phyloP scores from a whole-genome alignment of 495 filamentous ascomycete species.

The Neurospora sublineolata region DNA sequence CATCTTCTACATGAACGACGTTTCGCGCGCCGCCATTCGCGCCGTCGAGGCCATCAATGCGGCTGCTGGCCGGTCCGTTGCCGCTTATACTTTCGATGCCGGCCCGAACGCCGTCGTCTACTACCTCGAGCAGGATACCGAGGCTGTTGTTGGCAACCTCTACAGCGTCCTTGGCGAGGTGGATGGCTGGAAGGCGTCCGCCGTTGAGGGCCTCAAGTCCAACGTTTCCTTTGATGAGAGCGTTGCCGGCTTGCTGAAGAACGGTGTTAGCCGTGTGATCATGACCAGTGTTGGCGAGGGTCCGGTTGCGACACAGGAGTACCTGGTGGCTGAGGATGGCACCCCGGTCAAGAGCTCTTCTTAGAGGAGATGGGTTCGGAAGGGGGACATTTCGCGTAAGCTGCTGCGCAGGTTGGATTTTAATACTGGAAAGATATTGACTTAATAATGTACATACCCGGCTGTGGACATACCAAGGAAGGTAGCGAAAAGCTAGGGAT shows the following conservation, averaged over 20 bases:
- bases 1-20: conserved; percentile 97
- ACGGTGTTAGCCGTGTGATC: conserved; percentile 79
- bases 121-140: conserved; percentile 67
- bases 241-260: conserved; percentile 51
- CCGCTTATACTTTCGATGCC: conserved; percentile 95
- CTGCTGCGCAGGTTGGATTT: background rate
- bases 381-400: background rate
- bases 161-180: conserved; percentile 38
- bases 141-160: conserved; percentile 60
- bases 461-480: background rate
- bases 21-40: conserved; percentile 69
- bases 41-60: conserved; percentile 82
- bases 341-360: conserved; percentile 30
- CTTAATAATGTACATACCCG: background rate
- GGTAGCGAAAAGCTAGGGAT: background rate
- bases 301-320: conserved; percentile 64
- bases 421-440: background rate
- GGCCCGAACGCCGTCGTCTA: conserved; percentile 96
- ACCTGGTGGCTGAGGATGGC: conserved; percentile 63
- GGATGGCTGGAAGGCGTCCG: conserved; percentile 50
- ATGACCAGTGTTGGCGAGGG: conserved; percentile 86
- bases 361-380: background rate
- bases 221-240: conserved; percentile 45
- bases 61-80: conserved; percentile 57
- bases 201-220: conserved; percentile 27